These are phyloP conservation scores for Diaporthe australafricana DNA, from an alignment of 2,329 filamentous ascomycete species.

Conservation along the genomic window DNA sequence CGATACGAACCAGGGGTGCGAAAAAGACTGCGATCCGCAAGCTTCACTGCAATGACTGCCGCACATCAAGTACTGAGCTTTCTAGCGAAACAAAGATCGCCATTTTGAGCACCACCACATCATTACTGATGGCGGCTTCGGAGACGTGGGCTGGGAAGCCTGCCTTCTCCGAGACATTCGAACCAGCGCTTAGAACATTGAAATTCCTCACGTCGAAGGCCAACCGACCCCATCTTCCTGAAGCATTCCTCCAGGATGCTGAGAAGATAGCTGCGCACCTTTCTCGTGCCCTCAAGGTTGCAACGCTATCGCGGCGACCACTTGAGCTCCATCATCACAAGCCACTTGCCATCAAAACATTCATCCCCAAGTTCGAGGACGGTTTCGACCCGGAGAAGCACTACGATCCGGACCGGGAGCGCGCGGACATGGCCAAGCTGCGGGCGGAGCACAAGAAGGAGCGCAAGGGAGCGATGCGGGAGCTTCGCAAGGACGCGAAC, in stretches of 20 bases:
- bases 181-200: slow-evolving; percentile 69
- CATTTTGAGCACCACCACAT: slow-evolving; percentile 71
- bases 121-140: slow-evolving; percentile 75
- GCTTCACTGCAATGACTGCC: slow-evolving; percentile 70
- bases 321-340: slow-evolving; percentile 90
- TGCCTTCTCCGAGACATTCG: slow-evolving; percentile 84
- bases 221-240: slow-evolving; percentile 63
- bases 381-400: slow-evolving; percentile 94
- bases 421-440: slow-evolving; percentile 85
- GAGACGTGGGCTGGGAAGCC: slow-evolving; percentile 80
- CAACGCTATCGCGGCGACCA: slow-evolving; percentile 77
- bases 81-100: slow-evolving; percentile 63
- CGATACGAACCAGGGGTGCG: slow-evolving; percentile 62
- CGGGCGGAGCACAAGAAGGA: slow-evolving; percentile 94
- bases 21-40: slow-evolving; percentile 58
- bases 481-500: slow-evolving; percentile 93
- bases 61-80: slow-evolving; percentile 44
- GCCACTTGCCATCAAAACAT: slow-evolving; percentile 87
- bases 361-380: slow-evolving; percentile 96
- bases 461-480: slow-evolving; percentile 92
- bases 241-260: slow-evolving; percentile 52
- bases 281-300: slow-evolving; percentile 66
- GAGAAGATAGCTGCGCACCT: slow-evolving; percentile 59
- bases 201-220: slow-evolving; percentile 69
- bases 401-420: slow-evolving; percentile 95